These are phyloP conservation scores for Heritiera littoralis DNA, from an alignment of 345 rosid species.

Conservation along the genomic window DNA sequence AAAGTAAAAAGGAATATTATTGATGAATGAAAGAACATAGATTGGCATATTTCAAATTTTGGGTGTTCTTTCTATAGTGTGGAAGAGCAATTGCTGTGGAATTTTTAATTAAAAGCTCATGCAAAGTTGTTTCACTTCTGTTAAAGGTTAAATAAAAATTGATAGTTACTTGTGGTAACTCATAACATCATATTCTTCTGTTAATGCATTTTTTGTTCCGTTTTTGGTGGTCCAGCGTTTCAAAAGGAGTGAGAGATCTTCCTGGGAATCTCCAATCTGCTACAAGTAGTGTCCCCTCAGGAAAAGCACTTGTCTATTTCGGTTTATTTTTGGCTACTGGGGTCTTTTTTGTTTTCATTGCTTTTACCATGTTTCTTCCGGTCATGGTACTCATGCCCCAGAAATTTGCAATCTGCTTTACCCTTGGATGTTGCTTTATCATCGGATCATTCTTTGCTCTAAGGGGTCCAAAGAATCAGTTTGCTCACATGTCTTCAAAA, in stretches of 20 bases:
- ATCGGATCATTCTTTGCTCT: conserved; percentile 87
- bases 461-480: conserved; percentile 80
- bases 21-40: not conserved
- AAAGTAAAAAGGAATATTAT: not conserved
- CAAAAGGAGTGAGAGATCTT: conserved; percentile 85
- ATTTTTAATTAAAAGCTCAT: not conserved
- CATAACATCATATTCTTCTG: conserved; percentile 5
- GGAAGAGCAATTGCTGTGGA: not conserved
- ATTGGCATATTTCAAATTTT: not conserved
- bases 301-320: conserved; percentile 80
- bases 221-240: conserved; percentile 51
- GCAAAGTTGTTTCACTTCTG: not conserved
- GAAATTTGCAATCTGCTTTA: conserved; percentile 92
- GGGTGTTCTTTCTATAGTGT: not conserved
- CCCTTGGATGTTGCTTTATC: conserved; percentile 82
- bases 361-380: conserved; percentile 94
- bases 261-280: conserved; percentile 85
- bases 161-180: not conserved
- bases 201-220: conserved; percentile 18
- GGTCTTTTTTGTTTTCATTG: conserved; percentile 77
- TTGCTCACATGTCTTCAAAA: conserved; percentile 79
- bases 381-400: conserved; percentile 92
- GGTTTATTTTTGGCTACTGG: conserved; percentile 79
- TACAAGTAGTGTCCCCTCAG: conserved; percentile 84
- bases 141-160: not conserved